Evolutionary conservation across 2,329 filamentous ascomycete genomes (phyloP).

Genomic region (Ceratocystis alfenasii): DNA sequence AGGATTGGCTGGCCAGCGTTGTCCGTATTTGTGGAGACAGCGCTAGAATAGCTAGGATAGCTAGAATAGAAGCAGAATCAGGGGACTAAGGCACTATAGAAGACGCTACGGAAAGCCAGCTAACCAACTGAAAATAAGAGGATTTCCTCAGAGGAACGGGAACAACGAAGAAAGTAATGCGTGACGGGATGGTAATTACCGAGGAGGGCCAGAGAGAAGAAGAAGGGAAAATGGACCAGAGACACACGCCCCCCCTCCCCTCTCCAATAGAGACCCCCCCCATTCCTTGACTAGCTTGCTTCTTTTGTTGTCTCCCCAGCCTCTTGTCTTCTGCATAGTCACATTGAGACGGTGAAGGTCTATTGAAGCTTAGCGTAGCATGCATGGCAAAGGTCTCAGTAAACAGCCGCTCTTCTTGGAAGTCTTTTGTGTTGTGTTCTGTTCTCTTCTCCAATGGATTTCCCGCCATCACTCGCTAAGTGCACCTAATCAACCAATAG

Average conservation of each 20-base stretch:
- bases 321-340: background rate
- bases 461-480: background rate
- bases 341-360: no score
- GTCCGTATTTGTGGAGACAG: no score
- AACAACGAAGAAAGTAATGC: conserved; percentile 13
- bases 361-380: no score
- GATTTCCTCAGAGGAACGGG: background rate
- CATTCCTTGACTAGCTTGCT: no score
- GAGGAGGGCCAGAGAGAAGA: background rate
- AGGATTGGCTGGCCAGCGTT: conserved; percentile 3
- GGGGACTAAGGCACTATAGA: background rate
- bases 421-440: no score
- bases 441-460: no score
- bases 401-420: no score
- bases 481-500: background rate
- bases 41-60: no score
- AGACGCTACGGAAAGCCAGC: background rate
- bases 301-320: background rate
- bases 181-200: conserved; percentile 9
- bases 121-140: background rate
- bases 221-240: background rate
- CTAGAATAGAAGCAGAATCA: background rate
- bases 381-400: no score
- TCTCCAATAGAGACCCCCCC: background rate
- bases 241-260: background rate